phyloP scores from a whole-genome alignment of 805 yeast species.

The Metschnikowia continentalis region DNA sequence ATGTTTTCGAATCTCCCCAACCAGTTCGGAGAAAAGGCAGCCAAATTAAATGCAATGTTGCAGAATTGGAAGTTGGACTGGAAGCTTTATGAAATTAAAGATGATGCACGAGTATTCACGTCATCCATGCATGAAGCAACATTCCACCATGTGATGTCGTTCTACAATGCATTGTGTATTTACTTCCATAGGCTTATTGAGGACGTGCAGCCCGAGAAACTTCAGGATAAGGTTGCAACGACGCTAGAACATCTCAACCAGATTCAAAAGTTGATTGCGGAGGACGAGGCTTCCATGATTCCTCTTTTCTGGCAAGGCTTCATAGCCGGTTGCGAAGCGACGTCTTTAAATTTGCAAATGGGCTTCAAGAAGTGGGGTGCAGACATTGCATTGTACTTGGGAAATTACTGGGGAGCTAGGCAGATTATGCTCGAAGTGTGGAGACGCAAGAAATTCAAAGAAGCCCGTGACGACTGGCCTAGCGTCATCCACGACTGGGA shows the following conservation, averaged over 20 bases:
- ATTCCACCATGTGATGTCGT: conserved; percentile 75
- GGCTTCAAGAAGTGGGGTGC: conserved; percentile 74
- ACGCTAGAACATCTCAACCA: conserved; percentile 62
- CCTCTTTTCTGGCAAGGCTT: conserved; percentile 90
- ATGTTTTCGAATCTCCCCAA: conserved; percentile 26
- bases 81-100: conserved; percentile 40
- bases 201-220: conserved; percentile 47
- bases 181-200: conserved; percentile 66
- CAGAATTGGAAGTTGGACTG: conserved; percentile 73
- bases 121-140: conserved; percentile 66
- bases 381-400: conserved; percentile 50
- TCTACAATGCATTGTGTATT: conserved; percentile 65
- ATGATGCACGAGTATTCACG: conserved; percentile 29
- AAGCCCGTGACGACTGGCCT: conserved; percentile 66
- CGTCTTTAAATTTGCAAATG: conserved; percentile 51
- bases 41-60: conserved; percentile 42
- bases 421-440: conserved; percentile 84
- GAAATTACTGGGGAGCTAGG: conserved; percentile 82
- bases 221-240: conserved; percentile 59
- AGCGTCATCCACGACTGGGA: conserved; percentile 80
- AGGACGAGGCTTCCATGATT: conserved; percentile 54
- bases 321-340: conserved; percentile 79
- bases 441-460: conserved; percentile 63
- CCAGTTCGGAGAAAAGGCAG: conserved; percentile 24
- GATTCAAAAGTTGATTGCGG: conserved; percentile 54